Percentiles rank a stretch among this genome's conserved stretches.
These are phyloP conservation scores for Stropharia rugosoannulata DNA, from an alignment of 768 basidiomycete species.

Conservation along the genomic window DNA sequence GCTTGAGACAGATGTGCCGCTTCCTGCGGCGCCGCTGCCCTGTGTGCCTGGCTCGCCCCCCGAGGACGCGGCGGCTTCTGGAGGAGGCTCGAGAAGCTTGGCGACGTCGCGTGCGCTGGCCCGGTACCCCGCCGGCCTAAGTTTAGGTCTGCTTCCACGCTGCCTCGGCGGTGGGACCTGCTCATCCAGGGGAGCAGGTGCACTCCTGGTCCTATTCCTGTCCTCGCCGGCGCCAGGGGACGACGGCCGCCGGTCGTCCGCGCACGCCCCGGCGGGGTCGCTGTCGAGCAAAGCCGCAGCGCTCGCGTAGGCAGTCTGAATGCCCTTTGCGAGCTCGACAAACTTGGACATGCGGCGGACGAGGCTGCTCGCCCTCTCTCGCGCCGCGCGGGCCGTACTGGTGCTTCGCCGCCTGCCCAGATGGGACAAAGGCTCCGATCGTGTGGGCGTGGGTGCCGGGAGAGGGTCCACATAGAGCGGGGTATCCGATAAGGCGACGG, in stretches of 20 bases:
- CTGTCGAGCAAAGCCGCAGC: slow-evolving; percentile 44
- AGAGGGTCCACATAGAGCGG: slow-evolving; percentile 24
- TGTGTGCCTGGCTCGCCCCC: slow-evolving; percentile 14
- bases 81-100: slow-evolving; percentile 32
- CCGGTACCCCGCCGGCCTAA: slow-evolving; percentile 42
- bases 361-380: slow-evolving; percentile 18
- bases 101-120: slow-evolving; percentile 41
- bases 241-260: not conserved
- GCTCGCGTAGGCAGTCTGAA: slow-evolving; percentile 58
- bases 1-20: not conserved
- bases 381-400: slow-evolving; percentile 17
- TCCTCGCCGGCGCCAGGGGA: not conserved
- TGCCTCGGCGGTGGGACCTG: not conserved
- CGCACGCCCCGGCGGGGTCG: slow-evolving; percentile 18
- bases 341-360: slow-evolving; percentile 34
- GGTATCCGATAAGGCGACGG: slow-evolving; percentile 34
- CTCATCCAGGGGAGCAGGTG: slow-evolving; percentile 1
- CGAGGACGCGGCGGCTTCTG: slow-evolving; percentile 1
- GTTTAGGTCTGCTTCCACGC: slow-evolving; percentile 13
- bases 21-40: not conserved
- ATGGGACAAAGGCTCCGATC: slow-evolving; percentile 17
- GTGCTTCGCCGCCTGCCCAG: slow-evolving; percentile 20
- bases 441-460: slow-evolving; percentile 1
- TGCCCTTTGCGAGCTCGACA: slow-evolving; percentile 50
- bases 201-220: not conserved